These are phyloP conservation scores for Saturnispora dispora DNA, from an alignment of 805 yeast species.

Conservation along the genomic window DNA sequence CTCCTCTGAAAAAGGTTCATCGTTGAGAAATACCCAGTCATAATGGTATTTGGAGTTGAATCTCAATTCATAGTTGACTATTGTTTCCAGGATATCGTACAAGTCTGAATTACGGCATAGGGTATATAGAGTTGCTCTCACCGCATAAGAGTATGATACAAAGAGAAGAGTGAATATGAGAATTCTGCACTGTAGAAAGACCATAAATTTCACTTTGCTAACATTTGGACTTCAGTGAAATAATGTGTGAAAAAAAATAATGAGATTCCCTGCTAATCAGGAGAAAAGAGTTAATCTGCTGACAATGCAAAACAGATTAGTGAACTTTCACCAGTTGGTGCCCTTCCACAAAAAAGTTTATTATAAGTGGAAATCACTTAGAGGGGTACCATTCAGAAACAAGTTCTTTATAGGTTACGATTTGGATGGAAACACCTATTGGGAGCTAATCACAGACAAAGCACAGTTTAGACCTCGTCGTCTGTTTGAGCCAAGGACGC, in stretches of 20 bases:
- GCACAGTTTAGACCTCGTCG: constrained; percentile 41
- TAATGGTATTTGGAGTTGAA: constrained; percentile 55
- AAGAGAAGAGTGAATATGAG: not conserved
- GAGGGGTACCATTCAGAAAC: constrained; percentile 59
- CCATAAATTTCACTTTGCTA: not conserved
- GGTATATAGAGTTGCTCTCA: constrained; percentile 59
- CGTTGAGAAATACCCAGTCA: constrained; percentile 77
- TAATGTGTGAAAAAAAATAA: not conserved
- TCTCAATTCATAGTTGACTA: constrained; percentile 55
- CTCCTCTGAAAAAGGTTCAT: constrained; percentile 48
- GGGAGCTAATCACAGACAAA: constrained; percentile 60
- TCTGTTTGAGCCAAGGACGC: constrained; percentile 47
- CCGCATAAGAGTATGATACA: not conserved
- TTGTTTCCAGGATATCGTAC: constrained; percentile 45
- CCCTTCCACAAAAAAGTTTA: constrained; percentile 41
- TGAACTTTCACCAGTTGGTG: constrained; percentile 30
- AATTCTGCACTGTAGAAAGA: not conserved
- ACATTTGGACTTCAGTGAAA: not conserved
- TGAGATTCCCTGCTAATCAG: not conserved
- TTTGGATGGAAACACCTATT: constrained; percentile 74
- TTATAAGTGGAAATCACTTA: constrained; percentile 50
- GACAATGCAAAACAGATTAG: constrained; percentile 26
- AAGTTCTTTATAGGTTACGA: constrained; percentile 70
- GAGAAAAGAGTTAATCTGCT: not conserved
- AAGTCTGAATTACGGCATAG: constrained; percentile 63